Evolutionary conservation across 2,329 filamentous ascomycete species (phyloP).

Genomic region (Penicillium thymicola): DNA sequence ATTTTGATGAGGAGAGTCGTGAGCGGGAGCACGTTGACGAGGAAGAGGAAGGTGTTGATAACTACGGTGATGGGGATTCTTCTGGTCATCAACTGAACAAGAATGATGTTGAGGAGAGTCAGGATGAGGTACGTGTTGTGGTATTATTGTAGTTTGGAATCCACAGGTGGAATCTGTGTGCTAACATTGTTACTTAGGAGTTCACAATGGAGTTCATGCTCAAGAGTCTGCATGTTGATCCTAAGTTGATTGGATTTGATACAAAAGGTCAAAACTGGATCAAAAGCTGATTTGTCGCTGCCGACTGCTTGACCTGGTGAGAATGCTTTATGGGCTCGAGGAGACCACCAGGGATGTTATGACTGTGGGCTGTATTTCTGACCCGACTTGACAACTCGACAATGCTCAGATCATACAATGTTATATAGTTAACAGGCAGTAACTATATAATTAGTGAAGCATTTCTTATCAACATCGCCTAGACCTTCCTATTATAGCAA

Average conservation of each 20-base stretch:
- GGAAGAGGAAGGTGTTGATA: constrained; percentile 22
- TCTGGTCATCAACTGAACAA: constrained; percentile 12
- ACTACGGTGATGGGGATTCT: constrained; percentile 40
- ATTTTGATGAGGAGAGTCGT: constrained; percentile 35
- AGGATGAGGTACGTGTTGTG: constrained; percentile 31
- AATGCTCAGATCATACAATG: not conserved
- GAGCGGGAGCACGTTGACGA: constrained; percentile 36
- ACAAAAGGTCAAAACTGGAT: constrained; percentile 56
- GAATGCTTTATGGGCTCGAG: not conserved
- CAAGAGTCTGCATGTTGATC: constrained; percentile 61
- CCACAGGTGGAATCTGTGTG: not conserved
- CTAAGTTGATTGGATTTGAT: constrained; percentile 62
- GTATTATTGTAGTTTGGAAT: not conserved
- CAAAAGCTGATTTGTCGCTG: not conserved
- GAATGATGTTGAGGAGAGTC: constrained; percentile 35
- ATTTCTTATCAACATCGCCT: constrained; percentile 1
- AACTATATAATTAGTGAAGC: not conserved
- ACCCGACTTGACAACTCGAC: not conserved
- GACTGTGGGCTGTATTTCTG: not conserved
- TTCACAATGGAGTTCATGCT: constrained; percentile 72
- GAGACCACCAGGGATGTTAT: not conserved
- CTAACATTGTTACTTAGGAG: constrained; percentile 41
- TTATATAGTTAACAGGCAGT: not conserved
- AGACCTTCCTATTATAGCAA: constrained; percentile 14
- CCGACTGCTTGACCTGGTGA: not conserved